These are phyloP conservation scores for Raphanus raphanistrum DNA, from an alignment of 345 rosid species.

Conservation along the genomic window DNA sequence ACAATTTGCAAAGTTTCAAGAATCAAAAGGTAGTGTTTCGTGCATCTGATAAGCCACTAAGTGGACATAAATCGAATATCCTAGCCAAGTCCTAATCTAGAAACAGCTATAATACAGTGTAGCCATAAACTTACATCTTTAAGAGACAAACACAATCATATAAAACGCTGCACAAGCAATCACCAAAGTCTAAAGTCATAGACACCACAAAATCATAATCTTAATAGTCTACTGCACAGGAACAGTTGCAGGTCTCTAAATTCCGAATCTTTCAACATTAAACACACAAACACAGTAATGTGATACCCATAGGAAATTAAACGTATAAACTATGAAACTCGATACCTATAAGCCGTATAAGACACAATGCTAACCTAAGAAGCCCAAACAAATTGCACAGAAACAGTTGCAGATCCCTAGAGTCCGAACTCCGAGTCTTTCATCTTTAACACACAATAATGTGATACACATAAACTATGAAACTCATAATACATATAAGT, in stretches of 20 bases:
- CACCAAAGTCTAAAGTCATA: neutral
- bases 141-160: neutral
- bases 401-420: neutral
- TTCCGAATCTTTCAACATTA: constrained; percentile 4
- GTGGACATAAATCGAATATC: neutral
- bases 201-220: neutral
- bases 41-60: neutral
- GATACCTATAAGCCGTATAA: neutral
- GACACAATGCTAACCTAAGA: neutral
- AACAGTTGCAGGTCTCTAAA: neutral
- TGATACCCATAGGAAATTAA: neutral
- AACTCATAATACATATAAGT: too few relatives aligned
- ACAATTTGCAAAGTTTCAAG: neutral
- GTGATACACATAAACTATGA: neutral
- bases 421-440: neutral
- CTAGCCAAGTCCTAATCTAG: neutral
- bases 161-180: neutral
- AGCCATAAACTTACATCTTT: neutral
- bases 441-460: constrained; percentile 17
- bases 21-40: neutral
- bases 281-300: constrained; percentile 12
- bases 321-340: constrained; percentile 2
- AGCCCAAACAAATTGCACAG: neutral
- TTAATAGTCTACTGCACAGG: neutral
- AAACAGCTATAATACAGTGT: neutral